Conservation (phyloP, 108 stramenopile genomes). For the Epithemia pelagica region DNA sequence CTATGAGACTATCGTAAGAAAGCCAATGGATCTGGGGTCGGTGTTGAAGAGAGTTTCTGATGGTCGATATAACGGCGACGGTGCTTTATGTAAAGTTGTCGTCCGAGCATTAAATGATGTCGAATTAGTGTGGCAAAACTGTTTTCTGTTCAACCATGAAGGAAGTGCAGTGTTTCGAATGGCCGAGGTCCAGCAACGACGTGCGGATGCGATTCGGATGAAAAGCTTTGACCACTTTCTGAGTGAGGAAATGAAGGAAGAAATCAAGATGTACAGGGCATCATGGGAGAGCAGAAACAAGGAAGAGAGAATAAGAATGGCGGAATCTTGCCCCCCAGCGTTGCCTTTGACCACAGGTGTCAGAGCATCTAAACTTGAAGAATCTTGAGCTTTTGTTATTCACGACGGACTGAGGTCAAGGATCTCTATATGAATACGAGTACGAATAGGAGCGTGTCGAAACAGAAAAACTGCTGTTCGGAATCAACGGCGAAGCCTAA, state of each 20-base stretch:
- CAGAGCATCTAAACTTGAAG: too few species aligned
- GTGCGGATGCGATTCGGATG: conserved; percentile 32
- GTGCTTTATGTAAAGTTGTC: conserved; percentile 28
- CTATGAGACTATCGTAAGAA: conserved; percentile 44
- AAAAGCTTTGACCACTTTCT: conserved; percentile 33
- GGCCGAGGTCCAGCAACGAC: conserved; percentile 49
- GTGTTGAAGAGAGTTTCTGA: conserved; percentile 39
- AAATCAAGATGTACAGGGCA: conserved; percentile 18
- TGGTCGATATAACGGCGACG: conserved; percentile 29
- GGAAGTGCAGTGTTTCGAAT: conserved; percentile 57
- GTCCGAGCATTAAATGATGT: conserved; percentile 48
- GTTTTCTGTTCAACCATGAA: conserved; percentile 55
- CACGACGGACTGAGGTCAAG: too few species aligned
- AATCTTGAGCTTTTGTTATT: too few species aligned
- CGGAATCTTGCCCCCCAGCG: too few species aligned
- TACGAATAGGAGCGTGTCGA: too few species aligned
- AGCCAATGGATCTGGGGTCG: conserved; percentile 73
- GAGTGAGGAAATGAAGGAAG: conserved; percentile 25
- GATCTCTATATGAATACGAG: too few species aligned
- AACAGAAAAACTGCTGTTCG: too few species aligned
- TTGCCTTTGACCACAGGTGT: too few species aligned
- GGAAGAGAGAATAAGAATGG: too few species aligned
- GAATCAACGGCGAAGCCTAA: too few species aligned
- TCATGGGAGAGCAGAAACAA: too few species aligned
- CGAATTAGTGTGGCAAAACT: conserved; percentile 76